Evolutionary conservation across 345 rosid species (phyloP).

Genomic region (Sisymbrium irio): DNA sequence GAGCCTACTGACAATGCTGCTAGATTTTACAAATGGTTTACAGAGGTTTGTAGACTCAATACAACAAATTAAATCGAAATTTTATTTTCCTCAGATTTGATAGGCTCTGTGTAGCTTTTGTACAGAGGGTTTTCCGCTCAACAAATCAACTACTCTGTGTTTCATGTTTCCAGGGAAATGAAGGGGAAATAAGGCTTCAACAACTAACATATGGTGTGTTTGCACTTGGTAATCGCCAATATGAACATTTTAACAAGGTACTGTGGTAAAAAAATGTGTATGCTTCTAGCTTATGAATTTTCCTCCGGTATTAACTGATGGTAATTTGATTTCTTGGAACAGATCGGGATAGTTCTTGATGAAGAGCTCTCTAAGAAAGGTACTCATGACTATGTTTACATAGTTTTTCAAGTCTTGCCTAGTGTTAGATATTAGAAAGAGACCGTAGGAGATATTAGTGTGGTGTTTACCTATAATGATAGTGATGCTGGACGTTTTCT

Average conservation of each 20-base stretch:
- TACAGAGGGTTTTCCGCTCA: neutral
- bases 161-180: constrained; percentile 49
- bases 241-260: constrained; percentile 98
- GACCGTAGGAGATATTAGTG: neutral
- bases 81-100: neutral
- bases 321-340: constrained; percentile 19
- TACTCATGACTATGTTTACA: constrained; percentile 21
- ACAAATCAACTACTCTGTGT: neutral
- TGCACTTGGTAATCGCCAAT: constrained; percentile 91
- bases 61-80: neutral
- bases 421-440: neutral
- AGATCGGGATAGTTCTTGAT: constrained; percentile 64
- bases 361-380: constrained; percentile 62
- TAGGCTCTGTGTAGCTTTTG: neutral
- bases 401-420: neutral
- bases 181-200: constrained; percentile 56
- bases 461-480: neutral
- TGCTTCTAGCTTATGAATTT: constrained; percentile 11
- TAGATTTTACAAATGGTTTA: constrained; percentile 90
- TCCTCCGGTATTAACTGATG: constrained; percentile 10
- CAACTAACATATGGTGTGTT: constrained; percentile 69
- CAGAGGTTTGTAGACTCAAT: constrained; percentile 52
- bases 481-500: neutral
- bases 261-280: neutral
- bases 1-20: constrained; percentile 99